Conservation (phyloP, 306 rosid species). For the Rosa lucieae region DNA sequence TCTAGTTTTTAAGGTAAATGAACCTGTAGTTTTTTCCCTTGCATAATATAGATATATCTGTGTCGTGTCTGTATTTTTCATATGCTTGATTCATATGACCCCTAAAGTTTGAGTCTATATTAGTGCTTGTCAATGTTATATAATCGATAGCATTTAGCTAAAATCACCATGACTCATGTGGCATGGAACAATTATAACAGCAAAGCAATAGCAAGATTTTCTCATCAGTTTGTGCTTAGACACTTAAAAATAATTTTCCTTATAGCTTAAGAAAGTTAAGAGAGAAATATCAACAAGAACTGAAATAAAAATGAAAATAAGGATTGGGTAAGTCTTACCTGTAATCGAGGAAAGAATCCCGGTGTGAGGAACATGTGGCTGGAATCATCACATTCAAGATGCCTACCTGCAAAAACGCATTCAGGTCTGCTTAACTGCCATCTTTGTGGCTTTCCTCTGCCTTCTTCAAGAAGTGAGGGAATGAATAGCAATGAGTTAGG, state of each 20-base stretch:
- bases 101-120: background rate
- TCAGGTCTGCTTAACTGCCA: conserved; percentile 69
- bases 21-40: background rate
- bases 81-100: background rate
- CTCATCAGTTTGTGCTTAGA: background rate
- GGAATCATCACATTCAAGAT: conserved; percentile 94
- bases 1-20: background rate
- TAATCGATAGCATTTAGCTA: background rate
- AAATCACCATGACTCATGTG: background rate
- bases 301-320: conserved; percentile 6
- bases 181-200: background rate
- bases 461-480: conserved; percentile 87
- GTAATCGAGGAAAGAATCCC: conserved; percentile 90
- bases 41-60: background rate
- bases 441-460: conserved; percentile 81
- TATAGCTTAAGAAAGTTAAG: background rate
- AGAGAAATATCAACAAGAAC: background rate
- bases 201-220: background rate
- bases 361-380: conserved; percentile 90
- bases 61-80: background rate
- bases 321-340: conserved; percentile 48
- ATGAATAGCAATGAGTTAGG: conserved; percentile 64
- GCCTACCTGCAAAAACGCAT: conserved; percentile 69
- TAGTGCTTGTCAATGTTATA: background rate
- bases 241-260: background rate